These are phyloP conservation scores for Pleurotus pulmonarius DNA, from an alignment of 768 basidiomycete genomes.

Conservation along the genomic window DNA sequence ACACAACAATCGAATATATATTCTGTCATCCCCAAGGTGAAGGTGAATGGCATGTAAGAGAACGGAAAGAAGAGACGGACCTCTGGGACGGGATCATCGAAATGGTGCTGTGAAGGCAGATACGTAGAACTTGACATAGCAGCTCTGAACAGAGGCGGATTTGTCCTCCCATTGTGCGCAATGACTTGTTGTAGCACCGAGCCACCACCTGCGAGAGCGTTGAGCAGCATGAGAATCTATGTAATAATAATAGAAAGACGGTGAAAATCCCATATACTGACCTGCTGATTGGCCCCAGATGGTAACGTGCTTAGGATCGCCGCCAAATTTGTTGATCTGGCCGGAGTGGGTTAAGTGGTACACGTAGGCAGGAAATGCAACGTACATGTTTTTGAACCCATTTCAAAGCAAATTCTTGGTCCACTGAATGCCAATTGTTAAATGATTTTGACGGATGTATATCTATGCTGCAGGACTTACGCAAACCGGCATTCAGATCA, in stretches of 20 bases:
- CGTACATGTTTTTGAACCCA: slow-evolving; percentile 1
- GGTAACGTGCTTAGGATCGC: slow-evolving; percentile 17
- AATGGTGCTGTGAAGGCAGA: slow-evolving; percentile 26
- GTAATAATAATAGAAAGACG: not conserved
- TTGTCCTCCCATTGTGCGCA: slow-evolving; percentile 26
- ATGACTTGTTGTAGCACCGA: slow-evolving; percentile 30
- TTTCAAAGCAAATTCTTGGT: not conserved
- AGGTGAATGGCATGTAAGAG: no score
- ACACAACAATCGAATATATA: not conserved
- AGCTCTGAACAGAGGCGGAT: slow-evolving; percentile 21
- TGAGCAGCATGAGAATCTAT: not conserved
- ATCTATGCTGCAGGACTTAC: slow-evolving; percentile 25
- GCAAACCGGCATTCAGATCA: slow-evolving; percentile 42
- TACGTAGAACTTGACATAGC: slow-evolving; percentile 26
- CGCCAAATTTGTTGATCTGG: slow-evolving; percentile 1
- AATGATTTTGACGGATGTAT: not conserved
- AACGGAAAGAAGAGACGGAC: not conserved
- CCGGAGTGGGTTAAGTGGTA: no score
- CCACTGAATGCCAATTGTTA: not conserved
- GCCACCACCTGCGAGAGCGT: slow-evolving; percentile 20
- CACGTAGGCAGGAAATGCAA: not conserved
- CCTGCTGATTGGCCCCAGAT: slow-evolving; percentile 17
- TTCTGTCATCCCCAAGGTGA: not conserved
- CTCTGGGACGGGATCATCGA: slow-evolving; percentile 21
- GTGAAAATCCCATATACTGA: not conserved